phyloP scores from a whole-genome alignment of 306 rosid genomes.

The Casuarina glauca region DNA sequence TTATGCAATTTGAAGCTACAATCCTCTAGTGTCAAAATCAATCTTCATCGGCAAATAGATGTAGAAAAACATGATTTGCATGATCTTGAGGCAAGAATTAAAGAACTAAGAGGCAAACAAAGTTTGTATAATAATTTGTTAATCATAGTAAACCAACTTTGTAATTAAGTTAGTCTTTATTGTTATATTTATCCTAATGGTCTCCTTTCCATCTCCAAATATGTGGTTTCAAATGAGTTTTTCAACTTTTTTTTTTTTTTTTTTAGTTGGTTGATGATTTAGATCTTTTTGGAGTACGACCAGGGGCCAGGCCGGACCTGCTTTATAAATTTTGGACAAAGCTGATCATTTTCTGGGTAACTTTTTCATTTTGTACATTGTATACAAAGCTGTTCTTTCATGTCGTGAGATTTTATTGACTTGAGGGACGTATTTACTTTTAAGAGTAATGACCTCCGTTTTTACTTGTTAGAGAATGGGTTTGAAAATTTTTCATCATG shows the following conservation, averaged over 20 bases:
- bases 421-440: no score
- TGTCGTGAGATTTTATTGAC: no score
- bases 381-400: no score
- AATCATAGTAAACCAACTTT: slow-evolving; percentile 62
- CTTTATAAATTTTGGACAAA: slow-evolving; percentile 42
- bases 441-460: no score
- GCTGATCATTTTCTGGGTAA: slow-evolving; percentile 55
- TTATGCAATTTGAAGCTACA: slow-evolving; percentile 69
- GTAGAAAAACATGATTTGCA: slow-evolving; percentile 67
- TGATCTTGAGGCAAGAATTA: slow-evolving; percentile 58
- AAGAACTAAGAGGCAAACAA: slow-evolving; percentile 54
- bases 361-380: neutral
- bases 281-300: slow-evolving; percentile 69
- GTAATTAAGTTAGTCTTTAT: slow-evolving; percentile 71
- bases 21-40: slow-evolving; percentile 82
- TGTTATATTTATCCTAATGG: slow-evolving; percentile 10
- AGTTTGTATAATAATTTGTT: slow-evolving; percentile 66
- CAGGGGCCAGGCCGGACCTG: slow-evolving; percentile 64
- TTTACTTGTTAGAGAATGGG: no score
- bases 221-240: slow-evolving; percentile 12
- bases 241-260: slow-evolving; percentile 14
- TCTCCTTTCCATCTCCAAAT: no score
- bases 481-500: no score
- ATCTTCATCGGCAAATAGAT: slow-evolving; percentile 75
- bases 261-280: slow-evolving; percentile 81